A percentile compares a stretch with the other conserved stretches of the same genome.
phyloP scores from a whole-genome alignment of 106 monocot genomes.

The Xerophyta viscosa region DNA sequence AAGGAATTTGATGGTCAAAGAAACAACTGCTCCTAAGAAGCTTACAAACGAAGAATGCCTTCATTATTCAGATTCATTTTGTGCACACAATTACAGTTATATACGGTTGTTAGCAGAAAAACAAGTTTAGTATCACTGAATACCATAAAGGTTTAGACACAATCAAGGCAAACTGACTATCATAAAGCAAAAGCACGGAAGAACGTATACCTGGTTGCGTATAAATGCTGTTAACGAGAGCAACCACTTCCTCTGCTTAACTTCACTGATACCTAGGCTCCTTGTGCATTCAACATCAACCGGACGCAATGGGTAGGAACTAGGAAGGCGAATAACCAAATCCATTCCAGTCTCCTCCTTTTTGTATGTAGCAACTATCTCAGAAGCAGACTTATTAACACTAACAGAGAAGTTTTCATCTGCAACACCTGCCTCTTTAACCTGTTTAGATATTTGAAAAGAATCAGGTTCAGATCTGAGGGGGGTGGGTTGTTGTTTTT shows the following conservation, averaged over 20 bases:
- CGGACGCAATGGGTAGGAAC: slow-evolving; percentile 78
- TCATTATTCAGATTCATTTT: too few species aligned
- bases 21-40: too few species aligned
- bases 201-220: slow-evolving; percentile 73
- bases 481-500: too few species aligned
- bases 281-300: slow-evolving; percentile 91
- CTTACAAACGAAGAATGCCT: too few species aligned
- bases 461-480: neutral
- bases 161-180: too few species aligned
- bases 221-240: slow-evolving; percentile 88
- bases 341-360: slow-evolving; percentile 97
- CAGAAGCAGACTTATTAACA: slow-evolving; percentile 74
- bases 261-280: slow-evolving; percentile 89
- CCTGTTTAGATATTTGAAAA: slow-evolving; percentile 27
- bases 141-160: too few species aligned
- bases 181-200: slow-evolving; percentile 2
- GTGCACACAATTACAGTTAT: too few species aligned
- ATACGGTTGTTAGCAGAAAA: too few species aligned
- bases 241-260: slow-evolving; percentile 90
- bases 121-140: too few species aligned
- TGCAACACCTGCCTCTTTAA: slow-evolving; percentile 54
- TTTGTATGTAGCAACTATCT: slow-evolving; percentile 96
- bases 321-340: slow-evolving; percentile 85
- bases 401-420: slow-evolving; percentile 89
- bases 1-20: too few species aligned